These are phyloP conservation scores for Backusella psychrophila DNA, from an alignment of 192 early-diverging fungal genomes.

Conservation along the genomic window DNA sequence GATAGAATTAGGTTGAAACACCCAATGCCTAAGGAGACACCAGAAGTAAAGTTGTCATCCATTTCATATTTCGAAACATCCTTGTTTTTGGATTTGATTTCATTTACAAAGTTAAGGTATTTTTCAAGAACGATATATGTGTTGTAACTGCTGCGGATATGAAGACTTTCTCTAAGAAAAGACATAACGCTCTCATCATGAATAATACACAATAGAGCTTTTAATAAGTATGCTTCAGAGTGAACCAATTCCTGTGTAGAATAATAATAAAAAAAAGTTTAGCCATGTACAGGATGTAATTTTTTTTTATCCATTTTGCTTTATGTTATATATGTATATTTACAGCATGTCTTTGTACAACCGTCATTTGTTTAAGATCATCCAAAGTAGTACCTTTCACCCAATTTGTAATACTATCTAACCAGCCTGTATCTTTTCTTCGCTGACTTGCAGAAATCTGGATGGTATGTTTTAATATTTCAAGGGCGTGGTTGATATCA, in stretches of 20 bases:
- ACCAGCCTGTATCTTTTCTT: slow-evolving; percentile 53
- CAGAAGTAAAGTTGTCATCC: slow-evolving; percentile 81
- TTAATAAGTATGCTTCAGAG: slow-evolving; percentile 75
- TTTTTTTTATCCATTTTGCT: background rate
- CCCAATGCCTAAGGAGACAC: slow-evolving; percentile 76
- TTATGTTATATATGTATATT: slow-evolving; percentile 21
- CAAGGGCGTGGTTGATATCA: slow-evolving; percentile 64
- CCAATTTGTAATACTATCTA: slow-evolving; percentile 48
- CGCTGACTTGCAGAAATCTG: slow-evolving; percentile 59
- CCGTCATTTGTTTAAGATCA: slow-evolving; percentile 52
- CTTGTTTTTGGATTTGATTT: slow-evolving; percentile 46
- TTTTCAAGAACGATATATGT: slow-evolving; percentile 61
- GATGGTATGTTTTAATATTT: slow-evolving; percentile 60
- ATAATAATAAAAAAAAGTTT: background rate
- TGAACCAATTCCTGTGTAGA: slow-evolving; percentile 65
- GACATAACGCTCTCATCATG: slow-evolving; percentile 75
- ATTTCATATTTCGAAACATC: slow-evolving; percentile 47
- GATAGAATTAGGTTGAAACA: slow-evolving; percentile 81
- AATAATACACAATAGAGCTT: slow-evolving; percentile 71
- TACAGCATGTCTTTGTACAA: slow-evolving; percentile 61
- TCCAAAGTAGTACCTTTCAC: slow-evolving; percentile 41
- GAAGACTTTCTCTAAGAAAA: slow-evolving; percentile 78
- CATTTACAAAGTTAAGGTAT: slow-evolving; percentile 46
- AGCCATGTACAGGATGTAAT: background rate
- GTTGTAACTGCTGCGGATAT: slow-evolving; percentile 70